phyloP scores from a whole-genome alignment of 495 filamentous ascomycete genomes.

The Cenococcum geophilum region DNA sequence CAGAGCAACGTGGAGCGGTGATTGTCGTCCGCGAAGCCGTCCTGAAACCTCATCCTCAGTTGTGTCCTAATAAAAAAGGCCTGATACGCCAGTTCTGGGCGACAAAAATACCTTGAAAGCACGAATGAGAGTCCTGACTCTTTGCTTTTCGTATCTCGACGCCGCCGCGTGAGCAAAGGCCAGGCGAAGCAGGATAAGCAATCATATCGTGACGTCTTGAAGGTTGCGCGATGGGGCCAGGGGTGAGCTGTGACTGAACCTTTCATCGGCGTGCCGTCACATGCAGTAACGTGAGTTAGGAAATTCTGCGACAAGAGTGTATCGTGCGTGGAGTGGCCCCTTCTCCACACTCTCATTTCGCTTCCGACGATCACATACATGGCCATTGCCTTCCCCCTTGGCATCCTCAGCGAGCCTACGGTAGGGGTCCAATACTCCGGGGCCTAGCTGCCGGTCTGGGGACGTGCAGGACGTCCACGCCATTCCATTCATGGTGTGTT shows the following conservation, averaged over 20 bases:
- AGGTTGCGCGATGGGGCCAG: background rate
- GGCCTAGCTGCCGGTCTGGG: slow-evolving; percentile 9
- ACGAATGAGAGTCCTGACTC: background rate
- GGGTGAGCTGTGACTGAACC: background rate
- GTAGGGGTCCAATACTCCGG: slow-evolving; percentile 6
- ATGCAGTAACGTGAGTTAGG: background rate
- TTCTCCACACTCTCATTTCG: slow-evolving; percentile 33
- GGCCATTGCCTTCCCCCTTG: background rate
- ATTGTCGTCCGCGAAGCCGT: background rate
- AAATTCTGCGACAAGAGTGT: slow-evolving; percentile 22
- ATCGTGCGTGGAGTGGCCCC: slow-evolving; percentile 12
- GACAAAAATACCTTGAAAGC: background rate
- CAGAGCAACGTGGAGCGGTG: background rate
- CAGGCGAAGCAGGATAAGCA: background rate
- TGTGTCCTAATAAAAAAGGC: background rate
- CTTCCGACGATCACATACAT: slow-evolving; percentile 12
- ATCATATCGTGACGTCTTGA: background rate
- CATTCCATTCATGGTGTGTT: background rate
- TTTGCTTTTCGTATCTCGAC: background rate
- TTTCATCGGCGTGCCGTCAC: background rate
- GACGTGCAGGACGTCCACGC: slow-evolving; percentile 22
- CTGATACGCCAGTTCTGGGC: background rate
- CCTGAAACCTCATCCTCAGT: background rate
- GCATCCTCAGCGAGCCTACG: background rate
- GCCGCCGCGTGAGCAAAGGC: background rate